Evolutionary conservation across 805 yeast genomes (phyloP).

Genomic region (Candida easanensis): DNA sequence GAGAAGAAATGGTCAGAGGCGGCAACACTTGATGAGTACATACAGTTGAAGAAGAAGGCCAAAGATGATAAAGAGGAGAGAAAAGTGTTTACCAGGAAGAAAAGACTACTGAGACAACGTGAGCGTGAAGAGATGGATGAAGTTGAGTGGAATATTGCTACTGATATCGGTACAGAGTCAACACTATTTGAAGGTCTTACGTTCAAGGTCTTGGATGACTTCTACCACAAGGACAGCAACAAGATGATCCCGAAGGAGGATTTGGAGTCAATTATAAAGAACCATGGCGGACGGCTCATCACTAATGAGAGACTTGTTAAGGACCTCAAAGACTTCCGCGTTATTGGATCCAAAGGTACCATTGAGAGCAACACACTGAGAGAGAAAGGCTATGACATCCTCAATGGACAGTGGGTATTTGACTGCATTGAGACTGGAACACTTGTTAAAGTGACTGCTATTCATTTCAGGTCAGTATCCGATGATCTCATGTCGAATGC

Average conservation of each 20-base stretch:
- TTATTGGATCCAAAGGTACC: slow-evolving; percentile 40
- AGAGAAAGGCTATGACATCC: slow-evolving; percentile 54
- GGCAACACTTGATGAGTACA: slow-evolving; percentile 54
- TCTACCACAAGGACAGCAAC: slow-evolving; percentile 14
- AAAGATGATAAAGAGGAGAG: slow-evolving; percentile 22
- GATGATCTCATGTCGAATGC: slow-evolving; percentile 28
- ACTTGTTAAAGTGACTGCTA: slow-evolving; percentile 57
- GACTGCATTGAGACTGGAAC: slow-evolving; percentile 50
- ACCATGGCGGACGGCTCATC: slow-evolving; percentile 50
- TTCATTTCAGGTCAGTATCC: slow-evolving; percentile 48
- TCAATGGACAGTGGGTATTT: slow-evolving; percentile 69
- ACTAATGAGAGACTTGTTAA: slow-evolving; percentile 27
- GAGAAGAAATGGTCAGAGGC: slow-evolving; percentile 65
- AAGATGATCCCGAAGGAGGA: slow-evolving; percentile 32
- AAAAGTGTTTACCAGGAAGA: slow-evolving; percentile 26
- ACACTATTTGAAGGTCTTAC: slow-evolving; percentile 42
- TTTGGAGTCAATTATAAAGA: slow-evolving; percentile 36
- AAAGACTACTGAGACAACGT: slow-evolving; percentile 20
- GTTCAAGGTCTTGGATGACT: slow-evolving; percentile 57
- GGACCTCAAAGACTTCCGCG: slow-evolving; percentile 22
- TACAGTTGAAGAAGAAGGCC: slow-evolving; percentile 30
- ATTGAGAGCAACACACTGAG: slow-evolving; percentile 36
- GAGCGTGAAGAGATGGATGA: slow-evolving; percentile 21
- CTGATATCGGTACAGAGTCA: slow-evolving; percentile 23
- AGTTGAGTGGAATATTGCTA: slow-evolving; percentile 23